These are phyloP conservation scores for Nothopassalora personata DNA, from an alignment of 2,329 filamentous ascomycete species.

Conservation along the genomic window DNA sequence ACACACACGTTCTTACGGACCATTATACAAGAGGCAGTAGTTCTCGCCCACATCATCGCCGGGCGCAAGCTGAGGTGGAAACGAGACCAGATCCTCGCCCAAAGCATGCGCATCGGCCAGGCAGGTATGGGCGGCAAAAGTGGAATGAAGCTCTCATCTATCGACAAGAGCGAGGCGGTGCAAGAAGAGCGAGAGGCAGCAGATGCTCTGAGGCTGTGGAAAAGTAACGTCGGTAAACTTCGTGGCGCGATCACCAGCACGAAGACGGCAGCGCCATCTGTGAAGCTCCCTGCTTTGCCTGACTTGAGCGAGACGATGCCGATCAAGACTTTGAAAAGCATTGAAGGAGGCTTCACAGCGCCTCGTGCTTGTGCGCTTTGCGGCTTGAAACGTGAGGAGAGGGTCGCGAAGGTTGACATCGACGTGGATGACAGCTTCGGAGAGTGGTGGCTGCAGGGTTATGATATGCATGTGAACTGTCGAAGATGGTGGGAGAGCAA, in stretches of 20 bases:
- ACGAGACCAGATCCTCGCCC: conserved; percentile 74
- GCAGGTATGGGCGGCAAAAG: conserved; percentile 64
- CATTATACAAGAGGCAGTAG: conserved; percentile 59
- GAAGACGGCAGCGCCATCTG: conserved; percentile 30
- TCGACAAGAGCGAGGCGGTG: conserved; percentile 76
- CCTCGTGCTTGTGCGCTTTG: conserved; percentile 76
- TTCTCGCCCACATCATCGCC: conserved; percentile 74
- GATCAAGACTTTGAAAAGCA: conserved; percentile 57
- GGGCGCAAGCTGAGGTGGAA: conserved; percentile 88
- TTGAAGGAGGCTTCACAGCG: conserved; percentile 65
- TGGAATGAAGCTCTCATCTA: conserved; percentile 86
- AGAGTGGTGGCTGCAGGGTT: conserved; percentile 85
- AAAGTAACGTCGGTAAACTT: conserved; percentile 66
- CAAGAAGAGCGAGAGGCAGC: conserved; percentile 81
- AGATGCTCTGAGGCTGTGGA: conserved; percentile 72
- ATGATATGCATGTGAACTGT: conserved; percentile 54
- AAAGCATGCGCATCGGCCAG: conserved; percentile 78
- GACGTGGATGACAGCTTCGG: conserved; percentile 85
- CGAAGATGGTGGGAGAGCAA: conserved; percentile 80
- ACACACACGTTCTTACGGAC: conserved; percentile 59
- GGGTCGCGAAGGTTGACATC: conserved; percentile 68
- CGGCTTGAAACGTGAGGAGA: conserved; percentile 81
- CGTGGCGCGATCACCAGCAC: conserved; percentile 65
- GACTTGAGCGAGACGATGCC: conserved; percentile 66
- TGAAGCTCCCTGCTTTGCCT: conserved; percentile 48